These are phyloP conservation scores for Trichopus zeylanicus DNA, from an alignment of 116 monocot genomes.

Conservation along the genomic window DNA sequence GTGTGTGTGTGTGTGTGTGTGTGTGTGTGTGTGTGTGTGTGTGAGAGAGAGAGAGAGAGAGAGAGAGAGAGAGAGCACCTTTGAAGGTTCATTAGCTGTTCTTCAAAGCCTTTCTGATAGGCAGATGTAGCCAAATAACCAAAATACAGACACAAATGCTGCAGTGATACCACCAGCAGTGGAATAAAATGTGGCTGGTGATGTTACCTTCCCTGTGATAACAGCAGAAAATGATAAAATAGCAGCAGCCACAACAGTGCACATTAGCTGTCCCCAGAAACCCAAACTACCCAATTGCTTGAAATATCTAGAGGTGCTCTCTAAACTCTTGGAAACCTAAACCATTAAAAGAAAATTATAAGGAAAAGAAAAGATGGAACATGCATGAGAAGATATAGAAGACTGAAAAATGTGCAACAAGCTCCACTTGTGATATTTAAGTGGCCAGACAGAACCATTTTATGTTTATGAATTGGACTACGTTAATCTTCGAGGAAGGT, in stretches of 20 bases:
- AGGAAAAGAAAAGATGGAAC: neutral
- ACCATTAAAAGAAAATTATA: constrained; percentile 8
- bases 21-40: neutral
- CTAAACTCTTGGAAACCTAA: constrained; percentile 87
- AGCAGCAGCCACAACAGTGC: constrained; percentile 76
- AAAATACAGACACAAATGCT: constrained; percentile 90
- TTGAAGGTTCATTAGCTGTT: constrained; percentile 84
- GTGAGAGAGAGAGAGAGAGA: neutral
- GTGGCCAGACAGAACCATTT: too few species aligned
- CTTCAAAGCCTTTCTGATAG: constrained; percentile 78
- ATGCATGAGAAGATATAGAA: neutral
- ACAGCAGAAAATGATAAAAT: constrained; percentile 88
- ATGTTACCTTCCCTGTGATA: constrained; percentile 73
- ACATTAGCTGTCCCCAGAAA: constrained; percentile 94
- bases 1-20: too few species aligned
- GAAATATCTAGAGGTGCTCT: constrained; percentile 75
- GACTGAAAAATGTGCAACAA: neutral
- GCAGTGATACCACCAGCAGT: constrained; percentile 84
- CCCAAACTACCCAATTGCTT: constrained; percentile 82
- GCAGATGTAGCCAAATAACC: constrained; percentile 97
- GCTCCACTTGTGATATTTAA: too few species aligned
- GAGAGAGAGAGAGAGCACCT: constrained; percentile 34
- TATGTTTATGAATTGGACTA: too few species aligned
- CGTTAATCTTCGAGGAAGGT: too few species aligned
- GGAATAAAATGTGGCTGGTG: constrained; percentile 85